A percentile compares a stretch with the other conserved stretches of the same genome.
Conservation (phyloP, 768 basidiomycete genomes). For the Kwoniella europaea region DNA sequence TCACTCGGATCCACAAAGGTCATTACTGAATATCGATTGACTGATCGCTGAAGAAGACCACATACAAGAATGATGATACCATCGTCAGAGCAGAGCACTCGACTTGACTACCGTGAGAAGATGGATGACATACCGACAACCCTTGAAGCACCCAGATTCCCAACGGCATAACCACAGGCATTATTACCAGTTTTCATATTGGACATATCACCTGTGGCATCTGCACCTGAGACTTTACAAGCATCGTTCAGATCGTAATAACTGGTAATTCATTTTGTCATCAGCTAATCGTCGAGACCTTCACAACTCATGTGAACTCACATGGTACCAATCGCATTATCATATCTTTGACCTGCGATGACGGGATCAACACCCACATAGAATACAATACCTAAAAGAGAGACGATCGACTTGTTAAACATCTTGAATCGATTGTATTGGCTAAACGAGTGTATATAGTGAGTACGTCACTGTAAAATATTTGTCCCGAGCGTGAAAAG, state of each 20-base stretch:
- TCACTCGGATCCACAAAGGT: constrained; percentile 5
- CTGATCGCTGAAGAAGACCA: background rate
- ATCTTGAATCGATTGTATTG: too few species aligned
- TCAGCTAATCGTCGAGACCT: background rate
- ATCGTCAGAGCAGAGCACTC: background rate
- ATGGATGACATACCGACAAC: background rate
- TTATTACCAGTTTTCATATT: background rate
- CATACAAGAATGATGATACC: background rate
- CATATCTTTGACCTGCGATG: background rate
- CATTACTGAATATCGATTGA: background rate
- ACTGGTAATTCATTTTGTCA: background rate
- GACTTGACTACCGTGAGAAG: background rate
- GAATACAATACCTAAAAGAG: background rate
- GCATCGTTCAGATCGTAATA: constrained; percentile 17
- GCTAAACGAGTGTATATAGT: background rate
- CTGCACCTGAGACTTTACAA: background rate
- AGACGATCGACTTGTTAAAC: too few species aligned
- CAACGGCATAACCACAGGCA: constrained; percentile 4
- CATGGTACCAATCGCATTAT: background rate
- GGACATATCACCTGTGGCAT: background rate
- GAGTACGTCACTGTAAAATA: background rate
- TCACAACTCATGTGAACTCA: background rate
- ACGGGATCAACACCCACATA: background rate
- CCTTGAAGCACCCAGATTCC: background rate
- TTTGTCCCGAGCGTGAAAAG: too few species aligned